Evolutionary conservation across 1,139 yeast species (phyloP), one percentile per base, ranked within the genome.

Genomic region (Komagataea norvegica): DNA sequence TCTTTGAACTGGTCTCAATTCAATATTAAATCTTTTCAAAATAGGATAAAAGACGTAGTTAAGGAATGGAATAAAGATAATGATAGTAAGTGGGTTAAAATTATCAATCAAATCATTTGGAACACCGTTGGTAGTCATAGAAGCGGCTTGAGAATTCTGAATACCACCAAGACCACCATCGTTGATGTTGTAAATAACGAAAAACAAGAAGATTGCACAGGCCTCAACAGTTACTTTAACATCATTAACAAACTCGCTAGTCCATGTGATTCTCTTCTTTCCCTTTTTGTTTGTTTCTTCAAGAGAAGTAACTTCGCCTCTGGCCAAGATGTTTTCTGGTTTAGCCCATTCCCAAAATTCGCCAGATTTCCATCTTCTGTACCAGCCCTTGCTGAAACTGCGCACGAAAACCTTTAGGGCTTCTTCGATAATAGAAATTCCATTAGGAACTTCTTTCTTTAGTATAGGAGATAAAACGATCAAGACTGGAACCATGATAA

Each of bases 31-130:
- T 51, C 59, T 70, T 62, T 85, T 70, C 41, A 79, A 61, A n/a
- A 65, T 38, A 41, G 89, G 88, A 54, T 80, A 79, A 2, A 80
- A 37, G 13, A 64, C 46, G 45, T 69, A 68, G 53, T 80, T 84
- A 51, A 76, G 67, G 42, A 80, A 64, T 41, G 88, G 88, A 48
- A 80, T 77, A 47, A 77, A 62, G 19, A 79, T 61, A 48, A 80
- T 74, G 44, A 80, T 75, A 16, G 85, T 74, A 47, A 81, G 65
- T 24, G 87, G 82, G 55, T 80, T 80, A 59, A 81, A 76, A 47
- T 77, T 79, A 57, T 70, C 74, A 57, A 79, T 73, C 54, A 80
- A 68, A 65, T 79, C 88, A 52, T 80, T 80, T 46, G 88, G 88
- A 45, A 80, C 74, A 40, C 86, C 85, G 37, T 77, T 68, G 22